Evolutionary conservation across 106 monocot genomes (phyloP).

Genomic region (Acanthochlamys bracteata): DNA sequence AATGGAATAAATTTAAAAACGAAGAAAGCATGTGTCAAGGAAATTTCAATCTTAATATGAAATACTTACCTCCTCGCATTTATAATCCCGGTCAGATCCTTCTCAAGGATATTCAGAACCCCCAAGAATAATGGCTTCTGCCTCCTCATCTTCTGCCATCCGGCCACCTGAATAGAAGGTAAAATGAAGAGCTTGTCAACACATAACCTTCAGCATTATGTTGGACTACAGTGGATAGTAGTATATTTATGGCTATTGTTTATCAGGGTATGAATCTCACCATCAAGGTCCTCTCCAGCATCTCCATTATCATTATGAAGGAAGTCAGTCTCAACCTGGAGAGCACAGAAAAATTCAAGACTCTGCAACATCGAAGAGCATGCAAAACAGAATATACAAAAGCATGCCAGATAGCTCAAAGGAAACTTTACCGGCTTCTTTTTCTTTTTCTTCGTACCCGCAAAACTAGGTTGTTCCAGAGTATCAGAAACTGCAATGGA

Average conservation of each 20-base stretch:
- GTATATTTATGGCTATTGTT: no score
- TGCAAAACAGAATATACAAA: not conserved
- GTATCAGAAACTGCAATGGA: slow-evolving; percentile 40
- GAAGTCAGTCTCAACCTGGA: slow-evolving; percentile 70
- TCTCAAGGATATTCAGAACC: slow-evolving; percentile 73
- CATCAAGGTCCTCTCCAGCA: slow-evolving; percentile 45
- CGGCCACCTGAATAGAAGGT: slow-evolving; percentile 34
- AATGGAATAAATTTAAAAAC: no score
- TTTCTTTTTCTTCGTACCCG: slow-evolving; percentile 94
- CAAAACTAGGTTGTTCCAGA: slow-evolving; percentile 58
- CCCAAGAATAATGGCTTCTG: slow-evolving; percentile 49
- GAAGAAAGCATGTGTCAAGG: no score
- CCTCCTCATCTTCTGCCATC: slow-evolving; percentile 65
- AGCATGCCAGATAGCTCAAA: not conserved
- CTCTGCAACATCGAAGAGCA: not conserved
- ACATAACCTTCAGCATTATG: not conserved
- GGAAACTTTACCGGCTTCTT: slow-evolving; percentile 65
- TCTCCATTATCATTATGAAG: slow-evolving; percentile 60
- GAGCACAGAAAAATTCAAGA: not conserved
- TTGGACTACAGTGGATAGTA: not conserved
- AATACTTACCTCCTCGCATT: slow-evolving; percentile 73
- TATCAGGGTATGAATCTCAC: slow-evolving; percentile 13
- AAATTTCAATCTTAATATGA: not conserved
- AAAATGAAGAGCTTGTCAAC: not conserved
- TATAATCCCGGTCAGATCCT: slow-evolving; percentile 85